A percentile compares a stretch with the other conserved stretches of the same genome.
Conservation (phyloP, 306 rosid genomes). For the Cucumis melo region DNA sequence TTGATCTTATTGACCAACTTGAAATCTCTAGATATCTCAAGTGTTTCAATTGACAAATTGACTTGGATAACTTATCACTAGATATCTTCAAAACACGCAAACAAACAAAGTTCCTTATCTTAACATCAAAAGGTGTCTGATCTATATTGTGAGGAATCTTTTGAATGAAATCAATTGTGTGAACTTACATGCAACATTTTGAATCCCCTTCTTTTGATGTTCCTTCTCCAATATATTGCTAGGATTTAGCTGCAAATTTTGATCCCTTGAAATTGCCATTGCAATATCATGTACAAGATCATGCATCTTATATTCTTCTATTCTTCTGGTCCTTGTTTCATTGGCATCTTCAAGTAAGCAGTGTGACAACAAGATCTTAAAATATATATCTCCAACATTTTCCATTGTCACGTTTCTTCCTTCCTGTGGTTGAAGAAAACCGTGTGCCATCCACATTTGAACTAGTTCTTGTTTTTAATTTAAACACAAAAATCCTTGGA, state of each 20-base stretch:
- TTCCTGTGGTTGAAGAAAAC: neutral
- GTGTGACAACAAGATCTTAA: neutral
- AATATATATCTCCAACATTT: neutral
- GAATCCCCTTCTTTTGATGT: too few species aligned
- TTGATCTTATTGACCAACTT: fast-evolving
- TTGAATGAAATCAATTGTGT: neutral
- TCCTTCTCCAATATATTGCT: neutral
- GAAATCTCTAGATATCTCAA: neutral
- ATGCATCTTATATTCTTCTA: too few species aligned
- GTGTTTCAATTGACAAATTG: neutral
- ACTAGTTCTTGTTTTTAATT: neutral
- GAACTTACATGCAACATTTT: neutral
- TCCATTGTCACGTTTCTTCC: neutral
- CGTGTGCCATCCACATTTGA: conserved; percentile 14
- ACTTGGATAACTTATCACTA: neutral
- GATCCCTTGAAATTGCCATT: neutral
- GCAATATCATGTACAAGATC: conserved; percentile 7
- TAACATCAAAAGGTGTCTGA: neutral
- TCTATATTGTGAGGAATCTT: fast-evolving
- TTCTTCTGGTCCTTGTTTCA: neutral
- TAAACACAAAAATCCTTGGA: neutral
- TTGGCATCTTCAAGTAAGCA: neutral
- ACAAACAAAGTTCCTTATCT: too few species aligned
- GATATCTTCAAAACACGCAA: too few species aligned
- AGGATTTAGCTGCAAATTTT: neutral